phyloP scores from a whole-genome alignment of 768 basidiomycete species.

The Candolleomyces efflorescens region DNA sequence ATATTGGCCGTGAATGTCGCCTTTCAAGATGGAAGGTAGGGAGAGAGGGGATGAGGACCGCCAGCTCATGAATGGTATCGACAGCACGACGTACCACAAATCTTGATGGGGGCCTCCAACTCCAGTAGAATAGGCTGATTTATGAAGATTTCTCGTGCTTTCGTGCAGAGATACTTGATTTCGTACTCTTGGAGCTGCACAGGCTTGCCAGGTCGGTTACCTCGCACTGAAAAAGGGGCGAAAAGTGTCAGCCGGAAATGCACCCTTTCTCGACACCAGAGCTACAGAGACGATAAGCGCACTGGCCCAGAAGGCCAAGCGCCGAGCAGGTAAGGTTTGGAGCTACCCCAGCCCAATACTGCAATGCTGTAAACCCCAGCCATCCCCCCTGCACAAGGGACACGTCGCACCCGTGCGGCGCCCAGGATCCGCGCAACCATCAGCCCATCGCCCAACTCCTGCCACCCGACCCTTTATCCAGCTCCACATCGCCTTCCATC shows the following conservation, averaged over 20 bases:
- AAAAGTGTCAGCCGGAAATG: constrained; percentile 19
- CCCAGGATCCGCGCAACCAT: constrained; percentile 2
- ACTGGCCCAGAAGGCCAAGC: neutral
- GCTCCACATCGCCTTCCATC: constrained; percentile 5
- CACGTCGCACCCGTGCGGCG: constrained; percentile 6
- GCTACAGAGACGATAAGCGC: neutral
- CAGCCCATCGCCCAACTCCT: neutral
- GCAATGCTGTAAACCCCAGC: neutral
- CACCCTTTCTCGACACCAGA: neutral
- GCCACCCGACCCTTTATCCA: neutral
- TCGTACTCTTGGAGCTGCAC: constrained; percentile 98
- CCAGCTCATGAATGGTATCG: constrained; percentile 6
- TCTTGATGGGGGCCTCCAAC: constrained; percentile 99
- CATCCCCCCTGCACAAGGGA: constrained; percentile 1
- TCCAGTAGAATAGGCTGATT: constrained; percentile 97
- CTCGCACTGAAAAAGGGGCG: constrained; percentile 65
- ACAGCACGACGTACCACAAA: constrained; percentile 73
- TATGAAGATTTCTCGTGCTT: constrained; percentile 98
- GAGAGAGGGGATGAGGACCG: constrained; percentile 6
- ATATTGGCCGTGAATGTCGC: constrained; percentile 99
- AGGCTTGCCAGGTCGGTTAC: constrained; percentile 97
- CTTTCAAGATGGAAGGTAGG: constrained; percentile 37
- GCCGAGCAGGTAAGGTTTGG: neutral
- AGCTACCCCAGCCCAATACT: neutral
- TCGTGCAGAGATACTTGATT: constrained; percentile 98